Evolutionary conservation across 306 rosid species (phyloP).

Genomic region (Quercus alba): DNA sequence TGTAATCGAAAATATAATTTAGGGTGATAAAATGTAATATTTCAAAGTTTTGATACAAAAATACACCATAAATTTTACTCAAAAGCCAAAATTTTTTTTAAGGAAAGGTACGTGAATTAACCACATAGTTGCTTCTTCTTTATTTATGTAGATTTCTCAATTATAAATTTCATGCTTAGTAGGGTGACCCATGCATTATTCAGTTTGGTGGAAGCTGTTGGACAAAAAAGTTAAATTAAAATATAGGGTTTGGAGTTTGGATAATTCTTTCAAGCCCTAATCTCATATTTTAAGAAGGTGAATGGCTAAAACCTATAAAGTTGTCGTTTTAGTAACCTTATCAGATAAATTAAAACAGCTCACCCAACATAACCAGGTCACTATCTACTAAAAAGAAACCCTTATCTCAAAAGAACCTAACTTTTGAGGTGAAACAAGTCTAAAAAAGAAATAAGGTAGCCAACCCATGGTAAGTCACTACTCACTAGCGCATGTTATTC

Average conservation of each 20-base stretch:
- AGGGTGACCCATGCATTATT: neutral
- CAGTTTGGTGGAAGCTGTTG: slow-evolving; percentile 14
- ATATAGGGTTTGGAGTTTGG: slow-evolving; percentile 3
- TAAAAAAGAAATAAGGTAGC: neutral
- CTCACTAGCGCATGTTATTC: neutral
- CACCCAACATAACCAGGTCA: slow-evolving; percentile 22
- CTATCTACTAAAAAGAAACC: slow-evolving; percentile 5
- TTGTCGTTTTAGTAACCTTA: neutral
- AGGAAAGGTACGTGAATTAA: no score
- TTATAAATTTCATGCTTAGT: neutral
- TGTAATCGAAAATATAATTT: no score
- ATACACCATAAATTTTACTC: no score
- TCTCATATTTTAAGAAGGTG: neutral
- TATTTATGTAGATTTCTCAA: slow-evolving; percentile 6
- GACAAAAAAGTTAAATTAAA: slow-evolving; percentile 1
- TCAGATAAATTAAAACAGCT: neutral
- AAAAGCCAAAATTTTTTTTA: no score
- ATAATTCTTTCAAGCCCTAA: slow-evolving; percentile 15
- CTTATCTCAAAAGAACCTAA: slow-evolving; percentile 9
- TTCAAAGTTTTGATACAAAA: no score
- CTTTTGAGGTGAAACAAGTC: slow-evolving; percentile 12
- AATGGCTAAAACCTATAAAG: neutral
- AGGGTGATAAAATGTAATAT: no score
- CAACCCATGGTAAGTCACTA: neutral
- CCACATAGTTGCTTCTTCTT: neutral